Evolutionary conservation across 495 filamentous ascomycete species (phyloP), one percentile per base, ranked within the genome.

Genomic region (Trichocladium antarcticum): DNA sequence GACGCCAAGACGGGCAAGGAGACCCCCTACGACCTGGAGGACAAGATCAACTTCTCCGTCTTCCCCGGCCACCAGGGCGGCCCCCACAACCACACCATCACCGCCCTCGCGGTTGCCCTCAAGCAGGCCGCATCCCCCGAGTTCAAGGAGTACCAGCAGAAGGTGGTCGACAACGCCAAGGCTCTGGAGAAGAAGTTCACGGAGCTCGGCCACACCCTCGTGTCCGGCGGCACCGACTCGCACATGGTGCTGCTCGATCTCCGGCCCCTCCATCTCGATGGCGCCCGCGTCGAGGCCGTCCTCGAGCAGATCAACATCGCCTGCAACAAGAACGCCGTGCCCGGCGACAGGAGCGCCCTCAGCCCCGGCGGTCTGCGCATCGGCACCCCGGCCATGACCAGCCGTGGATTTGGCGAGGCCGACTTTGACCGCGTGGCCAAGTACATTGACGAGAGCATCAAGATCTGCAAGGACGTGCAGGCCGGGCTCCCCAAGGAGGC

Each of bases 11-110:
- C 79, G 46, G 85, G 87, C 57, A 92, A 96, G 75, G 81, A 96
- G 68, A 80, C 78, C 54, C 62, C 88, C 61, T 99, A 96, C 62
- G 88, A 99, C 64, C 81, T 99, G 32, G 93, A 97, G 75, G 74
- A 77, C 47, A 88, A 89, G 38, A 99, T 99, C 73, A 99, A 99
- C 77, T 90, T 94, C 71, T 95, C 89, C 50, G 93, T 99, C 67
- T 99, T 99, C 79, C 93, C 93, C 38, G 93, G 93, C 51, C 93
- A 99, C 73, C 93, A 99, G 75, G 93, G 93, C 63, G 93, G 93
- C 45, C 93, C 93, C 22, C 93, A 99, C 76, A 99, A 99, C 77
- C 93, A 99, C 79, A 99, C 93, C 68, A 99, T 99, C 72, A 99
- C 93, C 34, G 93, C 93, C 55, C 78, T 99, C 45, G 86, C 93